Base-by-base conservation (phyloP, 2,329 filamentous ascomycete species). In the Ceratocystis eucalypticola region DNA sequence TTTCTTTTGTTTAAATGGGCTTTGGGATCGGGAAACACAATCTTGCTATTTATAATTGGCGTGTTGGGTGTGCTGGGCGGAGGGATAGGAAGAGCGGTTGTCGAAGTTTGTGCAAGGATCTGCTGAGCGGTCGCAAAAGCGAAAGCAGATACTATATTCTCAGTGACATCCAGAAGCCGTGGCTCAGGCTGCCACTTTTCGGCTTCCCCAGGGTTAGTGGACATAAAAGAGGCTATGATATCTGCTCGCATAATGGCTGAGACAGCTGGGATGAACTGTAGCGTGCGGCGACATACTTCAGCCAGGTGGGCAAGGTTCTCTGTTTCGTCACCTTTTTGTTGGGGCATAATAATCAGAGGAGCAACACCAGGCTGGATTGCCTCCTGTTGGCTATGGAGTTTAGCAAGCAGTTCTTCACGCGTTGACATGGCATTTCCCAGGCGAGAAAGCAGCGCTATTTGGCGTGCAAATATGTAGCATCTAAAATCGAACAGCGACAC, bases 401-500 rank as follows among this genome's bases (percentile, higher is more conserved):
- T 85, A 8, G 80, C 80, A 0, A 87, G 73, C 0, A 87, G 76
- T 71, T 88, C 84, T 70, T 86, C 84, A 46, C 82, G 75, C 0
- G 84, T 83, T 1, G 83, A 85, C 75, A 77, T 82, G 0, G 84
- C 84, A 72, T 93, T 94, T n/a, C 89, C 91, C 0, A 96, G 81
- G 3, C 92, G 84, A 12, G 96, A 80, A 1, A 97, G 80, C 0
- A 99, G 77, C 2, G 88, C 84, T 69, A 96, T 84, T 72, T 99
- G 93, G 28, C 94, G 84, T 2, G 91, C 86, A 74, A 97, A 99
- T 12, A 99, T 86, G 74, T 99, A 99, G 71, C 88, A 90, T 62
- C 90, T 83, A 74, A 99, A 97, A 74, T 99, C 94, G 73, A 97
- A 96, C 2, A 96, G 81, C 0, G 94, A 99, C 45, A 99, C 95